Conservation (phyloP, 495 filamentous ascomycete species). For the Neurospora africana region DNA sequence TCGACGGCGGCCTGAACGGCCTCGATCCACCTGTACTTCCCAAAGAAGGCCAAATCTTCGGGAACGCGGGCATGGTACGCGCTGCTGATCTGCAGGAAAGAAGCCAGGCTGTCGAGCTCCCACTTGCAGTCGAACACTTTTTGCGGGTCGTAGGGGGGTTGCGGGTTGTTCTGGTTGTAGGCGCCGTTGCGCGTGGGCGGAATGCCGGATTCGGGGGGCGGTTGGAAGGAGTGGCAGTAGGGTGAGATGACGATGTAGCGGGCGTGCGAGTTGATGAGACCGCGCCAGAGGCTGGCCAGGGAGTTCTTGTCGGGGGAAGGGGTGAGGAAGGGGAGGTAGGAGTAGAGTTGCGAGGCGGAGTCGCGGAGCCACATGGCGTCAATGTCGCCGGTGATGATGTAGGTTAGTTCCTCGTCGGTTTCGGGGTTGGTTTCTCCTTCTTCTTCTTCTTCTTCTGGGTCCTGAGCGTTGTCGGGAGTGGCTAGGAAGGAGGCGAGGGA, state of each 20-base stretch:
- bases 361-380: slow-evolving; percentile 60
- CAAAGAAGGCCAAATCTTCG: slow-evolving; percentile 46
- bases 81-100: slow-evolving; percentile 48
- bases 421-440: slow-evolving; percentile 15
- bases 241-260: slow-evolving; percentile 48
- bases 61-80: slow-evolving; percentile 46
- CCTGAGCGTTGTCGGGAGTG: neutral
- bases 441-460: slow-evolving; percentile 13
- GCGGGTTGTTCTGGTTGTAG: slow-evolving; percentile 34
- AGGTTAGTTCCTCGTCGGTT: slow-evolving; percentile 52
- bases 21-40: slow-evolving; percentile 47
- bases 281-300: slow-evolving; percentile 49
- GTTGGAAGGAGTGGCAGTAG: slow-evolving; percentile 54
- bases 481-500: neutral
- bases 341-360: slow-evolving; percentile 51
- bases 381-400: slow-evolving; percentile 55
- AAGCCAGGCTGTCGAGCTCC: slow-evolving; percentile 52
- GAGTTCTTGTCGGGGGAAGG: slow-evolving; percentile 38
- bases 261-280: slow-evolving; percentile 49
- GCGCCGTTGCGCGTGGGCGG: slow-evolving; percentile 37
- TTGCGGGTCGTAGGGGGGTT: slow-evolving; percentile 37
- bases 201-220: slow-evolving; percentile 44
- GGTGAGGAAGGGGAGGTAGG: slow-evolving; percentile 46
- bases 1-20: slow-evolving; percentile 45
- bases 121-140: slow-evolving; percentile 56